Percentiles rank a stretch among this genome's conserved stretches.
These are phyloP conservation scores for Vaccinium corymbosum DNA, from an alignment of 148 eudicot genomes.

Conservation along the genomic window DNA sequence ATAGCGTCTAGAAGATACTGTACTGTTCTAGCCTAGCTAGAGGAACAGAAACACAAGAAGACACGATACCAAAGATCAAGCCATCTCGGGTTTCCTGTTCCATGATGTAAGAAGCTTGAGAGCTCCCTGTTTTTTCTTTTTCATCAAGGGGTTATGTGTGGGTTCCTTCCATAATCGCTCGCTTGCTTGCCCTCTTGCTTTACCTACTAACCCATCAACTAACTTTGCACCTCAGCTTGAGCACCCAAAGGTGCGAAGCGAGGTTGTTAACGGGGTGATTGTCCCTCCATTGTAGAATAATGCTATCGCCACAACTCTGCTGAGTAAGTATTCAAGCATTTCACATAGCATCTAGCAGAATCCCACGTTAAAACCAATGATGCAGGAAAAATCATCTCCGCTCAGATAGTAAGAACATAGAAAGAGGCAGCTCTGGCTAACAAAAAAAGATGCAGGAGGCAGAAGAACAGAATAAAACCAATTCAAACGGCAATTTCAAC, in stretches of 20 bases:
- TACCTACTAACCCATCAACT: background rate
- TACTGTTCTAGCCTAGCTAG: conserved; percentile 1
- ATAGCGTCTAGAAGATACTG: background rate
- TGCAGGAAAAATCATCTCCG: background rate
- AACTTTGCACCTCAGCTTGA: background rate
- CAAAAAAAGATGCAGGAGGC: background rate
- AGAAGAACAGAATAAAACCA: background rate
- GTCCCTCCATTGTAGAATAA: background rate
- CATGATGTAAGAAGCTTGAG: background rate
- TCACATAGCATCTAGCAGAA: background rate
- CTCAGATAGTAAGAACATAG: background rate
- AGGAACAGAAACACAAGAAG: background rate
- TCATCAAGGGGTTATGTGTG: background rate
- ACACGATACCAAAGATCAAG: background rate
- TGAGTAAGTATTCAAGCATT: background rate
- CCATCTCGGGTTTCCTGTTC: background rate
- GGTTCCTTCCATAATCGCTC: background rate
- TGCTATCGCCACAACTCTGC: background rate
- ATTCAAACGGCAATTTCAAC: background rate
- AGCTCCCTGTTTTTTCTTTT: background rate
- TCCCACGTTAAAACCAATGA: background rate
- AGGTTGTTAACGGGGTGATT: background rate
- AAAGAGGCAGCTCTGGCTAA: background rate
- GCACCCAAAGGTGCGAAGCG: background rate
- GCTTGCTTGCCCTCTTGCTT: background rate